Evolutionary conservation across 768 basidiomycete species (phyloP), one percentile per base, ranked within the genome.

Genomic region (Lentinula lateritia): DNA sequence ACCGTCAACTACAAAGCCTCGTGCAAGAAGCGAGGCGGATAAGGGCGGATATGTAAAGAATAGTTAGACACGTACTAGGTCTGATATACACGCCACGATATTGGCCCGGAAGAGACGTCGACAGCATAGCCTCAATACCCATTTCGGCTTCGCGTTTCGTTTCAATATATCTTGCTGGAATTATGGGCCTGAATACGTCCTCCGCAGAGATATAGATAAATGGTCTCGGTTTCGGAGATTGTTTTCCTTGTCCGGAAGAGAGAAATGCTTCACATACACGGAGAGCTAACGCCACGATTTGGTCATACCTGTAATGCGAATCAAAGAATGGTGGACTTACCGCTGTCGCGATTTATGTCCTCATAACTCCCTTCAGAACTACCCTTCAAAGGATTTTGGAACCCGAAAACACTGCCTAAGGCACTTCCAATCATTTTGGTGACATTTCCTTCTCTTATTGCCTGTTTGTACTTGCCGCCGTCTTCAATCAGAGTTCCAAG

Each of bases 171-270:
- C 90, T 77, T 0, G 83, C 80, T 34, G 95, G 86, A 54, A 98
- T 83, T 67, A 96, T 68, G 32, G 96, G 97, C 13, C 92, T 85
- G 74, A 87, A 94, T 52, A 96, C 84, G 71, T 95, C 93, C 69
- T 96, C 96, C 6, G 97, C 97, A 53, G 97, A 99, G 61, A 99
- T 80, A 75, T 92, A 98, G 43, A 98, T 82, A 73, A 99, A 98
- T n/a, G 88, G 83, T 58, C 87, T 82, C 52, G 79, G 75, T 61
- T 66, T 63, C 62, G 64, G 68, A 57, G 70, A 60, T 66, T 64
- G 57, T 59, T 63, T 65, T 66, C 70, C 68, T 57, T 64, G 70
- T 15, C 72, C 66, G 13, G 84, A 83, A 28, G 78, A 73, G 20
- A 90, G 66, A 69, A 90, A 92, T 6, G 91, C 84, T 68, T 91